Base-by-base conservation (phyloP, 1,284 basidiomycete species). In the Trametes hirsuta region DNA sequence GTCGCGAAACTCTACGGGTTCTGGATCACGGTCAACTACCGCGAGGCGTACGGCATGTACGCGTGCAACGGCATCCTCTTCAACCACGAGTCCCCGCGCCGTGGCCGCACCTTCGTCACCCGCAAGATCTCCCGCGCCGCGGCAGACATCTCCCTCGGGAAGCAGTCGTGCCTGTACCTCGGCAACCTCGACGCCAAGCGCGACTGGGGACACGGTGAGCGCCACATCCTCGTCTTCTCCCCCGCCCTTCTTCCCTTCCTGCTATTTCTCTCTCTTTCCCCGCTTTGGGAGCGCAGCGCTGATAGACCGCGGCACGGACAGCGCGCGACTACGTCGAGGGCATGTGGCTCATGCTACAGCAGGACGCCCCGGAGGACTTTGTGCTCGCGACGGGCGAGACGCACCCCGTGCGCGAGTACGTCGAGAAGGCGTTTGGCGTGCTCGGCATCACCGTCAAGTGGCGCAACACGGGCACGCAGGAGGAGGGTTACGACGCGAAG, bases 281-380 rank as follows among this genome's bases (percentile, higher is more conserved):
- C 5, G 39, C 4, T 25, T 41, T 22, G 12, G 0, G 22, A 5
- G n/a, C 47, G 35, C 21, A 34, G 18, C 8, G 8, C 53, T 52
- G 24, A 52, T 24, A n/a, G 34, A 14, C 24, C n/a, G n/a, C n/a
- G 34, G 6, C 41, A 12, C 49, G 24, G 24, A 41, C 39, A 92
- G 92, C 92, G 52, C 86, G 85, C 64, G 93, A 95, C 72, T 95
- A 94, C 69, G 88, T 94, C 11, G 94, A 95, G 76, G 94, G 94
- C 45, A 96, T 97, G 95, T 97, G 94, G 94, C 82, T 84, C 69
- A 95, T 97, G 85, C 84, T 97, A 30, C 94, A 97, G 75, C 94
- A 95, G 73, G 81, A 86, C 8, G 67, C 68, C 25, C 80, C 94
- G 1, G 86, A 93, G 21, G 94, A 97, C 76, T 97, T 92, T 70